Base-by-base conservation (phyloP, 495 filamentous ascomycete species). In the Neurospora sp. region DNA sequence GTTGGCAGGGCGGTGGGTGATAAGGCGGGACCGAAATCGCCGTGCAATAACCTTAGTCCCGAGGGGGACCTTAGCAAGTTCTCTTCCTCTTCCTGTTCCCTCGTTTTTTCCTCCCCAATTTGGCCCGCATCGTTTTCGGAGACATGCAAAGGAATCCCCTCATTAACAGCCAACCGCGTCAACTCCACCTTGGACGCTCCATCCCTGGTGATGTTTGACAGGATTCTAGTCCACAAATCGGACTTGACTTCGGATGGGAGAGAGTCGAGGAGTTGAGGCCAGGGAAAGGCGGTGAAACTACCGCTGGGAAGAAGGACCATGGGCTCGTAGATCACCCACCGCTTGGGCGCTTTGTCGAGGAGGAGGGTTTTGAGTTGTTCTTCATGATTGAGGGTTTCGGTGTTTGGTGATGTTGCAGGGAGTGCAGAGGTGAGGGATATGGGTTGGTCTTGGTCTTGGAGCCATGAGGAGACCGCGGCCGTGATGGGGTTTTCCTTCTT, bases 111-210 rank as follows among this genome's bases (percentile, higher is more conserved):
- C n/a, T n/a, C n/a, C n/a, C n/a, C n/a, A n/a, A n/a, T n/a, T n/a
- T n/a, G n/a, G n/a, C n/a, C n/a, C n/a, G n/a, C n/a, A n/a, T n/a
- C n/a, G n/a, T n/a, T n/a, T n/a, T n/a, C n/a, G n/a, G n/a, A n/a
- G n/a, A n/a, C n/a, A 38, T 8, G 37, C 37, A 38, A 38, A 38
- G 37, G 37, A 38, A 38, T 38, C 37, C 37, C 91, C 41, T 89
- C 88, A 78, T 93, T 95, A 54, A 92, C 82, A 16, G 93, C 93
- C 11, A 95, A 83, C 76, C 94, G 91, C 0, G 91, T 93, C 8
- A 91, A 76, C 0, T 46, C 41, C 1, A 74, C 83, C 9, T 79
- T 81, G 11, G 49, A 78, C 7, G 74, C 75, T 18, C 54, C 23
- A 31, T 66, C 54, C 7, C 27, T 0, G 0, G 91, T 84, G 3